Base-by-base conservation (phyloP, 2,329 filamentous ascomycete genomes). In the Sarocladium kiliense region DNA sequence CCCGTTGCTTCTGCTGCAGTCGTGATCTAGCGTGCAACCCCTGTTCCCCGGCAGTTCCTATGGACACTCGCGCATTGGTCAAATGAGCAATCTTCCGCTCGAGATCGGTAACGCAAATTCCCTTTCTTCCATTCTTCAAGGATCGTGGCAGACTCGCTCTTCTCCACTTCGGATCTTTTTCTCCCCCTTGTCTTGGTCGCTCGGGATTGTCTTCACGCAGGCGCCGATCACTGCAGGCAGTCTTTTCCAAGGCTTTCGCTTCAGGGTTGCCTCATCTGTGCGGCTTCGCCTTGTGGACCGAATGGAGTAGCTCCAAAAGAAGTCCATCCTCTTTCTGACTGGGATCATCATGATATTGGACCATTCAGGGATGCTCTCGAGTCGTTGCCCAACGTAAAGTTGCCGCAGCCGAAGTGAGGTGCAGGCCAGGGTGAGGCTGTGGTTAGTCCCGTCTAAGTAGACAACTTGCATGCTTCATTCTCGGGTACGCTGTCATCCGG, bases 141-240 rank as follows among this genome's bases (percentile, higher is more conserved):
- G 16, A 19, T 39, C n/a, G 12, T n/a, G 7, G 5, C 12, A 5
- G 12, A 19, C 7, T 39, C n/a, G 36, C 16, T n/a, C 3, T 30
- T 10, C 23, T 47, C 47, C 47, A 23, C 47, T 5, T 51, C 47
- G 47, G 47, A 51, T 51, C 30, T 16, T 36, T 51, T 36, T 51
- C 27, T 51, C 47, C 47, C 27, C 47, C 27, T 27, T 5, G 47
- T 4, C 10, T 47, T 47, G 3, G 7, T 3, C 16, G n/a, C 27
- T 47, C 25, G 25, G 44, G 23, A 27, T 34, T 23, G 9, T 34
- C 10, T 10, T 34, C 6, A 3, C 12, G 3, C 47, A 34, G 26
- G 3, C 16, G 14, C 44, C 23, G 25, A 49, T 49, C 44, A 32
- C 18, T 19, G n/a, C 44, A 49, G 44, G 18, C 41, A 23, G 19